phyloP scores from a whole-genome alignment of 345 rosid species.

The Eucalyptus victrix region DNA sequence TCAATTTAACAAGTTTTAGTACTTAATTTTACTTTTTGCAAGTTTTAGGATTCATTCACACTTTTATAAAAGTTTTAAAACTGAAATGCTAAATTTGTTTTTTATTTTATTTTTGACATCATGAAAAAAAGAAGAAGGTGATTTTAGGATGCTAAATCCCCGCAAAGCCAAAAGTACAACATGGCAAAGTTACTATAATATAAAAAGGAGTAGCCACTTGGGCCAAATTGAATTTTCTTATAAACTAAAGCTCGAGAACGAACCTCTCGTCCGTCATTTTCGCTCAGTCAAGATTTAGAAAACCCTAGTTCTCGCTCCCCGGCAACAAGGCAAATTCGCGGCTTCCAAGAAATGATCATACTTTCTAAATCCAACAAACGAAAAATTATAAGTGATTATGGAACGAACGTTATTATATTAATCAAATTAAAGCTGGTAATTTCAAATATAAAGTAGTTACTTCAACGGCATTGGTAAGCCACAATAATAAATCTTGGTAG shows the following conservation, averaged over 20 bases:
- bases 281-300: background rate
- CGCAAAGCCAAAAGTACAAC: background rate
- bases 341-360: too few species aligned
- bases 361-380: too few species aligned
- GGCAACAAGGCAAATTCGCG: too few species aligned
- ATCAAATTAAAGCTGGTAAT: background rate
- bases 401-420: too few species aligned
- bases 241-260: background rate
- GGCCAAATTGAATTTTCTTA: background rate
- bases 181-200: background rate
- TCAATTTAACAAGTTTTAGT: too few species aligned
- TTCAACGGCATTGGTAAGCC: background rate
- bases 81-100: too few species aligned
- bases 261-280: background rate
- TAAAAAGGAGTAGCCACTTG: background rate
- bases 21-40: too few species aligned
- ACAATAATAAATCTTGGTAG: background rate
- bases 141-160: background rate
- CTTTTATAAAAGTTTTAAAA: too few species aligned
- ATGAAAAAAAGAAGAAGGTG: background rate
- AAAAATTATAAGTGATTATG: too few species aligned
- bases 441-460: too few species aligned
- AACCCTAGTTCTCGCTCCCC: background rate
- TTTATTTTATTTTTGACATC: too few species aligned
- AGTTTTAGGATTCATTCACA: rapidly evolving